These are phyloP conservation scores for Dichomitus squalens DNA, from an alignment of 1,284 basidiomycete genomes.

Conservation along the genomic window DNA sequence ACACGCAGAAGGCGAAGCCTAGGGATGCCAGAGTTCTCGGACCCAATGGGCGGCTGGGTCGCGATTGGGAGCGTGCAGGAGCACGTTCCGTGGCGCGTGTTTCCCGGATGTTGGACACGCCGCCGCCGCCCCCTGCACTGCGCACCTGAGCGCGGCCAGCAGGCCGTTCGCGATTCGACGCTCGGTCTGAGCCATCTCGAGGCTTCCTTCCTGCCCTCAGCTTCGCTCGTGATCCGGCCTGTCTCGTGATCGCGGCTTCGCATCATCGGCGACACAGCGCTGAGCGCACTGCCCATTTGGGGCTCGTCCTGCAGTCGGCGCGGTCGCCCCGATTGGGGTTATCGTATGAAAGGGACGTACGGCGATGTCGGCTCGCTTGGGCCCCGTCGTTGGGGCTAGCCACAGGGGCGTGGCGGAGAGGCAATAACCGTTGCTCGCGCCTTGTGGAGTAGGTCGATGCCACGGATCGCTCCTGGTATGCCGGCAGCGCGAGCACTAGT, in stretches of 20 bases:
- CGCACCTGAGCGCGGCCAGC: conserved; percentile 3
- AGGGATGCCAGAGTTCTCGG: no score
- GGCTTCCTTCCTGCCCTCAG: no score
- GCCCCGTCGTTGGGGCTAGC: not conserved
- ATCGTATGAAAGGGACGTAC: not conserved
- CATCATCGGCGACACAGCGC: no score
- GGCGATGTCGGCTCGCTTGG: not conserved
- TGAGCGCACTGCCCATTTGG: no score
- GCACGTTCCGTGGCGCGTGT: conserved; percentile 2
- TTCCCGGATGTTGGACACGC: conserved; percentile 6
- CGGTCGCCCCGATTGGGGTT: not conserved
- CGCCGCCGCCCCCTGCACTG: conserved; percentile 15
- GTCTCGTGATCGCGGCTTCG: no score
- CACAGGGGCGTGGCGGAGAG: not conserved
- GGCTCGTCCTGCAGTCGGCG: not conserved
- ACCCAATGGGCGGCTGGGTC: no score
- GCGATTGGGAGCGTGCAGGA: not conserved
- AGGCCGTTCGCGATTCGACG: not conserved
- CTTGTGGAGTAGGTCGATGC: conserved; percentile 1
- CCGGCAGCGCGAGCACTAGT: not conserved
- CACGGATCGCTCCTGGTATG: not conserved
- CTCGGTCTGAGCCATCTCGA: not conserved
- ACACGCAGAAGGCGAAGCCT: not conserved
- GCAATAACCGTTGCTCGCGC: conserved; percentile 8
- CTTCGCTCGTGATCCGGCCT: not conserved